Conservation (phyloP, 805 yeast species). For the Wickerhamomyces sydowiorum region DNA sequence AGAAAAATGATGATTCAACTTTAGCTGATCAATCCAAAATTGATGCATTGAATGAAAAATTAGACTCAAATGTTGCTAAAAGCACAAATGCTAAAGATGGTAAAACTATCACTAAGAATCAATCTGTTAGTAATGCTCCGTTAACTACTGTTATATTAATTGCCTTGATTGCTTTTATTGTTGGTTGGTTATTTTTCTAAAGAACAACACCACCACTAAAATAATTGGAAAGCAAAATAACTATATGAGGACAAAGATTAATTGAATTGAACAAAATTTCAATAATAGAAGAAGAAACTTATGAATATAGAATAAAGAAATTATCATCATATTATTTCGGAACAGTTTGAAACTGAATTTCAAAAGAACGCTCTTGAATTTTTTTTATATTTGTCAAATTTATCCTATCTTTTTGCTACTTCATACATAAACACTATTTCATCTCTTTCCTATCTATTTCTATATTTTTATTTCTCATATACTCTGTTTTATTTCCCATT, state of each 20-base stretch:
- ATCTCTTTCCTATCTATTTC: no score
- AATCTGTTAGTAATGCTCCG: slow-evolving; percentile 21
- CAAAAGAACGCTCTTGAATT: no score
- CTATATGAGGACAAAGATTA: background rate
- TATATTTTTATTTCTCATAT: no score
- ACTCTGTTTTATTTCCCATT: no score
- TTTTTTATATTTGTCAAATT: no score
- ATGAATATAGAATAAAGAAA: no score
- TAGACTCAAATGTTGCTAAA: slow-evolving; percentile 34
- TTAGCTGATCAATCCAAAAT: slow-evolving; percentile 35
- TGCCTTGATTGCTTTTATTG: slow-evolving; percentile 48
- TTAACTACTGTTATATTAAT: slow-evolving; percentile 45
- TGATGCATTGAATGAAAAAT: slow-evolving; percentile 36
- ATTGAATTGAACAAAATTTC: no score
- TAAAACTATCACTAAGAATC: background rate
- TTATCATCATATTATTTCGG: no score
- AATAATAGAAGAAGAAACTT: no score
- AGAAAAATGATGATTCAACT: slow-evolving; percentile 18
- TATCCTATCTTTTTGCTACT: no score
- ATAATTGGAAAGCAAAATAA: background rate
- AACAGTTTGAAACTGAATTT: no score
- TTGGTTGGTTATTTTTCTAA: slow-evolving; percentile 70
- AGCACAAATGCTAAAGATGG: slow-evolving; percentile 8
- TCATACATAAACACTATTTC: no score
- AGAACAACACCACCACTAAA: background rate